These are phyloP conservation scores for Pinus tabuliformis DNA, from an alignment of 75 land plant species.

Conservation along the genomic window DNA sequence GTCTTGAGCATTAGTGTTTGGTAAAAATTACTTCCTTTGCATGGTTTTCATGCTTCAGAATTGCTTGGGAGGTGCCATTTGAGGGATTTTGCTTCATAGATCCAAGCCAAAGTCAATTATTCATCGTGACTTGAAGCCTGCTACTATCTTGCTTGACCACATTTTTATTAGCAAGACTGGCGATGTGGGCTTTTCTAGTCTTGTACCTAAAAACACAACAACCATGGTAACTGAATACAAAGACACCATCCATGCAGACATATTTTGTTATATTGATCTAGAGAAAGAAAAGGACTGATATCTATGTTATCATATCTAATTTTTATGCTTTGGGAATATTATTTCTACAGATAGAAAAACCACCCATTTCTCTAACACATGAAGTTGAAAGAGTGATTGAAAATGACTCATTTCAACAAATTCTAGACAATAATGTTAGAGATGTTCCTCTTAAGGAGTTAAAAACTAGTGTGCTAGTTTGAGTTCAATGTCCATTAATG, in stretches of 20 bases:
- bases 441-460: slow-evolving; percentile 43
- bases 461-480: no score
- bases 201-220: slow-evolving; percentile 18
- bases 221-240: slow-evolving; percentile 26
- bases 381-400: slow-evolving; percentile 51
- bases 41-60: slow-evolving; percentile 49
- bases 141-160: slow-evolving; percentile 61
- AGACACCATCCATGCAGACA: slow-evolving; percentile 46
- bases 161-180: slow-evolving; percentile 16
- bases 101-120: slow-evolving; percentile 26
- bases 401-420: neutral
- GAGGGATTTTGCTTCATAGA: slow-evolving; percentile 60
- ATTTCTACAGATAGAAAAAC: slow-evolving; percentile 54
- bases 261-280: slow-evolving; percentile 75
- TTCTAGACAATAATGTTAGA: slow-evolving; percentile 23
- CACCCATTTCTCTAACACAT: slow-evolving; percentile 48
- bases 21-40: slow-evolving; percentile 42
- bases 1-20: slow-evolving; percentile 32
- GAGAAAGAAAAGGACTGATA: slow-evolving; percentile 66
- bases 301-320: slow-evolving; percentile 55
- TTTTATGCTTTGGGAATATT: slow-evolving; percentile 69
- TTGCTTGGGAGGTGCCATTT: slow-evolving; percentile 64
- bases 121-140: slow-evolving; percentile 17
- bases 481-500: no score
- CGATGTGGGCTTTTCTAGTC: slow-evolving; percentile 65